Base-by-base conservation (phyloP, 805 yeast genomes). In the Lipomyces chichibuensis region DNA sequence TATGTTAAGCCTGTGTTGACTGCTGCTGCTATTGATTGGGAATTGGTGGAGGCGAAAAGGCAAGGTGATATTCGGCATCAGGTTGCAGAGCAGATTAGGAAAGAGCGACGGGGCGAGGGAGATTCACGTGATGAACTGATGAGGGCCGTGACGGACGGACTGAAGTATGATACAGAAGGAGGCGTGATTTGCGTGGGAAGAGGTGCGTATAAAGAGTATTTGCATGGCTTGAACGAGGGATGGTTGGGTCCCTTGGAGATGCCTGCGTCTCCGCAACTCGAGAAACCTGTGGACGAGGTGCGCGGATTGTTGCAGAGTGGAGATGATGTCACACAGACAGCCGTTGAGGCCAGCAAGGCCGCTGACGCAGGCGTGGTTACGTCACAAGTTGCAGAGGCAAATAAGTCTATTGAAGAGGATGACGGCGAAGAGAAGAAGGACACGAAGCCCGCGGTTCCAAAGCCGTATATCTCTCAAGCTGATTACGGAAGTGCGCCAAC, bases 141-240 rank as follows among this genome's bases (percentile, higher is more conserved):
- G 66, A 57, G 69, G 54, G 60, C 65, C 17, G 69, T 71, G 25
- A 62, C 68, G 46, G 71, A 70, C 43, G 59, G 82, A 59, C 75
- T 78, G 32, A 81, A 79, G 8, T 75, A 80, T 43, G 85, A 84
- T 70, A 69, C 72, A 7, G 49, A 20, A 6, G 98, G 98, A 32
- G 99, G 98, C 56, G 88, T 92, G 13, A 84, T 95, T 25, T 91
- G 97, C 76, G 80, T 95, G 32, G 99, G 99, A 3, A 84, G 99
- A 76, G 99, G 99, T 65, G 94, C 98, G 0, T 95, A 85, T 77
- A 94, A 94, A 77, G 99, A 95, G 81, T 95, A 92, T 76, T 76
- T 95, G 62, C 83, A 84, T 56, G 99, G 99, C 9, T 76, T 95
- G 11, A 97, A 95, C 73, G 99, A 95, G 80, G 99, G 99, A 5